Base-by-base conservation (phyloP, 352 stramenopile genomes). In the Globisporangium paroecandrum region DNA sequence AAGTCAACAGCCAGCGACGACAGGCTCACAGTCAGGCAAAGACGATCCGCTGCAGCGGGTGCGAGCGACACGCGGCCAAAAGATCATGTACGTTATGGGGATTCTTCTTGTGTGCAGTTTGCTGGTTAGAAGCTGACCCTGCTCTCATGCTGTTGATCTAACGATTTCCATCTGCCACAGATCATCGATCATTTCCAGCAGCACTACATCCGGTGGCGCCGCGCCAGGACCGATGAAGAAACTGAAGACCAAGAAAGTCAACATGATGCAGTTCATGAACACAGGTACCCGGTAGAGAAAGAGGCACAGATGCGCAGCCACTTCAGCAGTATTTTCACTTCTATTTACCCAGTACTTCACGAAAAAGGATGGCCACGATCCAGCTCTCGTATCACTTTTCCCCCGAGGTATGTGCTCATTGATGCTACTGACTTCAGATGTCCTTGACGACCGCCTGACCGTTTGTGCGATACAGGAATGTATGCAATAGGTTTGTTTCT, bases 251-350 rank as follows among this genome's bases (percentile, higher is more conserved):
- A 91, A 90, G 68, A 90, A 83, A 58, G 77, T 93, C 61, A 78
- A 93, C 69, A 91, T 93, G 85, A 91, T 93, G 8, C 85, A 87
- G 53, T 93, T 93, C 61, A 91, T 91, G 85, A 89, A 69, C 59
- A 73, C 73, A 7, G 79, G 78, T 3, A 69, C 75, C 29, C 58
- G 41, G 29, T 63, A 59, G 18, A 12, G 20, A 27, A 47, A 49
- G 41, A 18, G 7, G 15, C 41, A 18, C 13, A 49, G 41, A 20
- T 20, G 12, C 4, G 4, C 7, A 46, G 7, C 32, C 32, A 38
- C 32, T 38, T 38, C 32, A 38, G 32, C 12, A 46, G 12, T 46
- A 46, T 20, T 46, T 46, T 38, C 53, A 58, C n/a, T 29, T 58
- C 54, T 59, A 59, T 59, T 59, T 59, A 41, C 38, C 38, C 13